Evolutionary conservation across 208 protist species (phyloP), one percentile per base, ranked within the genome.

Genomic region (Naegleria fowleri): DNA sequence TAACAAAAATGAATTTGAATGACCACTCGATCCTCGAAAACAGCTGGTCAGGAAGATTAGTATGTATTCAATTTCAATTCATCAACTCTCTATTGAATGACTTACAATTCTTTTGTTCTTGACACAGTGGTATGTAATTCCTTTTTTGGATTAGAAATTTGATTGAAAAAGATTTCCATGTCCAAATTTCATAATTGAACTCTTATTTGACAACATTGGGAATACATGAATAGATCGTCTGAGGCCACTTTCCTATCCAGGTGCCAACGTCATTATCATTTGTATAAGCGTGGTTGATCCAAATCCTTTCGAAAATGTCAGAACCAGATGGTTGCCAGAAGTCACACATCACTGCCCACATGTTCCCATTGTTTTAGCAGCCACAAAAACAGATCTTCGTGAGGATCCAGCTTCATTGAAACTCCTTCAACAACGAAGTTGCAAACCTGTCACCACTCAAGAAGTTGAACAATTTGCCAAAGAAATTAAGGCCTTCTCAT

Each of bases 351-450:
- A 97, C 92, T 93, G 92, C 40, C 95, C 95, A 33, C 55, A 91
- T 86, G 93, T 93, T 5, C 96, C 96, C 13, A 95, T 96, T 38
- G 93, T 98, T 58, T 90, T 98, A 5, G 96, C 98, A 5, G 97
- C 97, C 19, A 98, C 96, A 25, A 98, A 98, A 93, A 51, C 92
- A 29, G 97, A 98, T 94, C 88, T 98, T 0, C 91, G 97, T 3
- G 92, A 95, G 40, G 95, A 98, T n/a, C 83, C 0, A 87, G 15
- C 40, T n/a, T 40, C 83, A 36, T 87, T 87, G 29, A 87, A 38
- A 48, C 9, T 51, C 5, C 43, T 87, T n/a, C 6, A 41, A 87
- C 11, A 41, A 36, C 40, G 29, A 33, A 33, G 29, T 33, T 33
- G 11, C 9, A 16, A 84, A 84, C 76, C 76, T 29, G 55, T 67